Base-by-base conservation (phyloP, 169 alveolate species). In the Neospora caninum region DNA sequence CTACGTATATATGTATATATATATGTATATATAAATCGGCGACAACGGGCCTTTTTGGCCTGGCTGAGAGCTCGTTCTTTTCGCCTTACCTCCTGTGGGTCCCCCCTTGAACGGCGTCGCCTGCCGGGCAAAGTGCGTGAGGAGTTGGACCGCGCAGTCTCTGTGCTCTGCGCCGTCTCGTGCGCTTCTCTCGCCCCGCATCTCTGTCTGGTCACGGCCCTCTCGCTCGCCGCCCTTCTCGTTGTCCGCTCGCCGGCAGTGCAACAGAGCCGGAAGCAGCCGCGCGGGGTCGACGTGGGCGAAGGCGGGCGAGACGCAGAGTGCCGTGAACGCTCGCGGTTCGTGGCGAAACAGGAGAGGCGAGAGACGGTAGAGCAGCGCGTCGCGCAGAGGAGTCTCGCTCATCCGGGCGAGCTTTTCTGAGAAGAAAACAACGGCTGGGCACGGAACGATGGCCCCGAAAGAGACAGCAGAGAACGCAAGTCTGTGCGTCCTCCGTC, bases 331-430 rank as follows among this genome's bases (percentile, higher is more conserved):
- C 39, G 38, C 86, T n/a, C 41, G 43, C 34, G 93, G 93, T 29
- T 53, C 93, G 31, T 89, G 86, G 39, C 64, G 93, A 43, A 89
- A 89, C 39, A 89, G 93, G 58, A 58, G 73, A 27, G 93, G 88
- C 18, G 93, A 10, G 41, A 58, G 31, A 29, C 93, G 93, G 45
- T 58, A 43, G 10, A 89, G 88, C 16, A 54, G 70, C 16, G 93
- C 53, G 43, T 89, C 88, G 9, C 93, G 84, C 25, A 53, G 70
- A 1, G 84, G 69, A 10, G 13, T 0, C 0, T 88, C 93, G n/a
- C 42, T 36, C 80, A 88, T 88, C 31, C 22, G 36, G 6, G 53
- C 49, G 18, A 88, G 82, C 54, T 88, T 88, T 10, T 88, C 93
- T 88, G 42, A 1, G 43, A 22, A 16, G 58, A 80, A 80, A 45